Evolutionary conservation across 1,284 basidiomycete genomes (phyloP).

Genomic region (Ustilago curta): DNA sequence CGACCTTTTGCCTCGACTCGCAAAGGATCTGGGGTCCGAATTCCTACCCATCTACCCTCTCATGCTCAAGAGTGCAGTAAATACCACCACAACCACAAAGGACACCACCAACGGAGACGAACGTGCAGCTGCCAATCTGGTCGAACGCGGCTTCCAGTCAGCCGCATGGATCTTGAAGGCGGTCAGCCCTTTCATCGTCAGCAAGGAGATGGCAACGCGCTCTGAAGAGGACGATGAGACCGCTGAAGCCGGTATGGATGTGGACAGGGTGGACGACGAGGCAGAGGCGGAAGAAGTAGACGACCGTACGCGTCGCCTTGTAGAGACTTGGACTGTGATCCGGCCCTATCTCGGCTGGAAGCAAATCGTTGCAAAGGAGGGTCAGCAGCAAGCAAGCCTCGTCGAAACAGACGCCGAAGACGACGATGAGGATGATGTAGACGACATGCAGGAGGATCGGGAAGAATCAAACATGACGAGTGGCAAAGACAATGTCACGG

Average conservation of each 20-base stretch:
- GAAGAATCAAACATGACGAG: conserved; percentile 8
- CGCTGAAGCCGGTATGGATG: conserved; percentile 1
- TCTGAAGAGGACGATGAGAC: conserved; percentile 12
- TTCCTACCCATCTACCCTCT: conserved; percentile 64
- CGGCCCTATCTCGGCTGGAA: conserved; percentile 60
- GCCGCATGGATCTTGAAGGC: conserved; percentile 64
- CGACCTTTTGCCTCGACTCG: conserved; percentile 67
- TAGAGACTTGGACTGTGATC: conserved; percentile 57
- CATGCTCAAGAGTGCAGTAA: conserved; percentile 56
- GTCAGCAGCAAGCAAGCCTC: not conserved
- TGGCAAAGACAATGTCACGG: conserved; percentile 1
- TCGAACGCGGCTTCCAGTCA: conserved; percentile 65
- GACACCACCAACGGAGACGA: conserved; percentile 62
- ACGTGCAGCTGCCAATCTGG: conserved; percentile 60
- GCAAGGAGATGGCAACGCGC: conserved; percentile 22
- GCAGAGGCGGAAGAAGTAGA: conserved; percentile 45
- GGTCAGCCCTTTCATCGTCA: conserved; percentile 58
- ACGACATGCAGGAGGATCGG: not conserved
- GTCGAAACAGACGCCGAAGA: conserved; percentile 15
- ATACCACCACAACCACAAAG: conserved; percentile 60
- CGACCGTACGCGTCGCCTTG: conserved; percentile 35
- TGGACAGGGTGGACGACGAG: conserved; percentile 24
- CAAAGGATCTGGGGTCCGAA: conserved; percentile 63
- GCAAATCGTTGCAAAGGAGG: conserved; percentile 22
- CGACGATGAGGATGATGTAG: conserved; percentile 21